Evolutionary conservation across 768 basidiomycete species (phyloP).

Genomic region (Tulasnella sp.): DNA sequence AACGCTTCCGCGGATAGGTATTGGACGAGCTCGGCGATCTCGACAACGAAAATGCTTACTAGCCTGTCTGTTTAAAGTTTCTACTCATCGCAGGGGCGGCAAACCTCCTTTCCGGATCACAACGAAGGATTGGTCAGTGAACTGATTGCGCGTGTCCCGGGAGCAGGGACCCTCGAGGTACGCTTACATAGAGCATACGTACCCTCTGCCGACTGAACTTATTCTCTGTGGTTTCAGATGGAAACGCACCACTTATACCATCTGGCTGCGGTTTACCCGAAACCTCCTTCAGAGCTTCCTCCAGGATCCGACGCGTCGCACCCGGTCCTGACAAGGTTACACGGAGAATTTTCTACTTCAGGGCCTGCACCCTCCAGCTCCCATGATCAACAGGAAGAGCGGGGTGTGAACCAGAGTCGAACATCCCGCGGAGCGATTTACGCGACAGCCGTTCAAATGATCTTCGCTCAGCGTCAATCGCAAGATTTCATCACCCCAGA

Average conservation of each 20-base stretch:
- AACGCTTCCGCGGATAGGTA: slow-evolving; percentile 82
- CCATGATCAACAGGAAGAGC: background rate
- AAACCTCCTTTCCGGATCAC: slow-evolving; percentile 67
- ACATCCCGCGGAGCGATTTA: slow-evolving; percentile 32
- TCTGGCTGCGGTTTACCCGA: slow-evolving; percentile 52
- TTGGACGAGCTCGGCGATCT: background rate
- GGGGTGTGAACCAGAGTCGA: background rate
- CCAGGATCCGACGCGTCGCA: slow-evolving; percentile 12
- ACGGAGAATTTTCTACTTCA: background rate
- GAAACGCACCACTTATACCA: slow-evolving; percentile 76
- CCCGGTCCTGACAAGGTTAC: background rate
- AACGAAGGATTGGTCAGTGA: slow-evolving; percentile 52
- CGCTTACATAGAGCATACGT: background rate
- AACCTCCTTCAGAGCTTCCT: slow-evolving; percentile 15
- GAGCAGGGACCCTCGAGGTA: slow-evolving; percentile 62
- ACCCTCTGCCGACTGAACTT: background rate
- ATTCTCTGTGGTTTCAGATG: slow-evolving; percentile 41
- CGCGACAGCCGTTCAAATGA: slow-evolving; percentile 72
- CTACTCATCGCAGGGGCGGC: slow-evolving; percentile 77
- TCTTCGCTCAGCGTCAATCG: slow-evolving; percentile 65
- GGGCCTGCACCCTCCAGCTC: background rate
- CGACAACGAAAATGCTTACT: background rate
- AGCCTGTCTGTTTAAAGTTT: slow-evolving; percentile 38
- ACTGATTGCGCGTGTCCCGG: slow-evolving; percentile 37
- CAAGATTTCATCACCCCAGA: slow-evolving; percentile 65